Evolutionary conservation across 805 yeast genomes (phyloP), one percentile per base, ranked within the genome.

Genomic region (Allodekkera sacchari): DNA sequence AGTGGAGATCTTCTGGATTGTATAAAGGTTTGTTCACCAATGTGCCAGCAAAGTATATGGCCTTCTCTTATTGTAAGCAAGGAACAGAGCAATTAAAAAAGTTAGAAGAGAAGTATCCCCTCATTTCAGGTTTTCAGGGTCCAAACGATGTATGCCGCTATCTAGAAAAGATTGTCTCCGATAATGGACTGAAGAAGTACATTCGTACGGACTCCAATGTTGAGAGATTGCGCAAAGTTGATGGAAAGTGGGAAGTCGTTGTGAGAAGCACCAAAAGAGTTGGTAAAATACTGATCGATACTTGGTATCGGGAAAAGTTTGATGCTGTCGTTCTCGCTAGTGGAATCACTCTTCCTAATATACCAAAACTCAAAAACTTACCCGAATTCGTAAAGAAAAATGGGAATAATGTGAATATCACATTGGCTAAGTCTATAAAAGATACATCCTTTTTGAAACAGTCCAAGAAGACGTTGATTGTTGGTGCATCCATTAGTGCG

Each of bases 321-420:
- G 87, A 80, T 48, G 81, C 74, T 7, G 68, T 81, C 7, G 71
- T 74, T 2, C 48, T 77, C 7, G 81, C 84, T 3, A 60, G 69
- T 15, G 88, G 88, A 3, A 77, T 73, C 48, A 65, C 75, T 19
- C 57, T 66, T 18, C 88, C 88, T 1, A 59, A 48, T 43, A 52
- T 71, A 28, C 88, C 89, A 3, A 49, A 63, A 14, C 59, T 71
- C 24, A 50, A 39, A 7, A 35, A 35, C 7, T 28, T 45, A 4
- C 13, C 14, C 2, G 30, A 39, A 13, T 45, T 44, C 53, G 3
- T 83, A 80, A 2, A 45, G 59, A 49, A 52, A 27, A 44, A 47
- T 11, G 43, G 49, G 20, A 52, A 53, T 37, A 77, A 77, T 2
- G 62, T 54, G 3, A 53, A 62, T 4, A 50, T 79, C 3, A 45